Evolutionary conservation across 2,329 filamentous ascomycete species (phyloP).

Genomic region (Fusarium sublunatum): DNA sequence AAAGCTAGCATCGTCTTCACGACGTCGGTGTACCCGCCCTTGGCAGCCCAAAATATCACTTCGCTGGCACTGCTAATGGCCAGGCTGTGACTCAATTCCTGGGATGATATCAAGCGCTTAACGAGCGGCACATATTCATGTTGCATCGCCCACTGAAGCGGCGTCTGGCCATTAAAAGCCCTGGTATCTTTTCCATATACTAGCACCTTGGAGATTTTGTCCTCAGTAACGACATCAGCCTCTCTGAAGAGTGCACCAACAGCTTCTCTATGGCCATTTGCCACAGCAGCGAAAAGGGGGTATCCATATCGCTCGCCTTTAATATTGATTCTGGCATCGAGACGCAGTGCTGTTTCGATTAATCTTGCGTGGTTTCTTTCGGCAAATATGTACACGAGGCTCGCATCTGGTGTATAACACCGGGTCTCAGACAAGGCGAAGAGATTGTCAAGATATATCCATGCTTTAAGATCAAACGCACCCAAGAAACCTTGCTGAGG

Average conservation of each 20-base stretch:
- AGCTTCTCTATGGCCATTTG: not conserved
- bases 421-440: constrained; percentile 6
- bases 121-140: not conserved
- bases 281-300: constrained; percentile 17
- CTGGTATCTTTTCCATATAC: not conserved
- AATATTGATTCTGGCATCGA: not conserved
- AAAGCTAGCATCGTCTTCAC: not conserved
- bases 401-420: constrained; percentile 2
- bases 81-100: not conserved
- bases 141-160: not conserved
- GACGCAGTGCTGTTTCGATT: not conserved
- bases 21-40: not conserved
- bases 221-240: not conserved
- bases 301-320: constrained; percentile 9
- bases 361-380: not conserved
- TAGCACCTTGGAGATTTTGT: not conserved
- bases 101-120: not conserved
- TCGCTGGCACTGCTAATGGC: not conserved
- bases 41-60: not conserved
- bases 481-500: constrained; percentile 14
- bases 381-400: constrained; percentile 28
- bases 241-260: constrained; percentile 7
- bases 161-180: not conserved
- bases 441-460: constrained; percentile 18
- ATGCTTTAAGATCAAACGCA: constrained; percentile 9